These are phyloP conservation scores for Pythium oligandrum DNA, from an alignment of 352 stramenopile species.

Conservation along the genomic window DNA sequence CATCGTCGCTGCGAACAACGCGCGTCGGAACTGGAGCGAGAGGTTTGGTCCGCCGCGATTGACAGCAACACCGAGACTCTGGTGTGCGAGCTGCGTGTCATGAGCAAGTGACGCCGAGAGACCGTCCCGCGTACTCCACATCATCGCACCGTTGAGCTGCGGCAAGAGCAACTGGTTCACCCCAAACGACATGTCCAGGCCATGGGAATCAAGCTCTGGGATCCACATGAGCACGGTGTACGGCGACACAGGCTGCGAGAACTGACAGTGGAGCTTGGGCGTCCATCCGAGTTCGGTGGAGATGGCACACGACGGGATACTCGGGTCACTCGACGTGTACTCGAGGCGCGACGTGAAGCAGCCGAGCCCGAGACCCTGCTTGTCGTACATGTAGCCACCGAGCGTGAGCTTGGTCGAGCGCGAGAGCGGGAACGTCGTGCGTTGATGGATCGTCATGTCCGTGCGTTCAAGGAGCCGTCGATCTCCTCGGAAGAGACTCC, in stretches of 20 bases:
- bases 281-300: slow-evolving; percentile 72
- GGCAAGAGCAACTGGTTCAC: slow-evolving; percentile 60
- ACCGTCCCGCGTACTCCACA: slow-evolving; percentile 76
- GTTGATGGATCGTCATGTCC: slow-evolving; percentile 83
- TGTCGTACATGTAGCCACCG: slow-evolving; percentile 83
- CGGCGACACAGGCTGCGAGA: slow-evolving; percentile 68
- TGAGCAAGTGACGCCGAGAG: slow-evolving; percentile 60
- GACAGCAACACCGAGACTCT: slow-evolving; percentile 41
- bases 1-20: slow-evolving; percentile 26
- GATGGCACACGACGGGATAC: slow-evolving; percentile 49
- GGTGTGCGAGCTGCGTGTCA: slow-evolving; percentile 33
- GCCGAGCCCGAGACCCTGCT: slow-evolving; percentile 64
- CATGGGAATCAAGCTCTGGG: slow-evolving; percentile 64
- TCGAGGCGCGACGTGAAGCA: slow-evolving; percentile 59
- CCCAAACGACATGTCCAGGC: slow-evolving; percentile 65
- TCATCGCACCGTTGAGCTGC: slow-evolving; percentile 70
- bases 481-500: slow-evolving; percentile 39
- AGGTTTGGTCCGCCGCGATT: slow-evolving; percentile 44
- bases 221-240: slow-evolving; percentile 72
- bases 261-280: slow-evolving; percentile 68
- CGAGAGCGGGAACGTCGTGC: slow-evolving; percentile 58
- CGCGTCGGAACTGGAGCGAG: slow-evolving; percentile 47
- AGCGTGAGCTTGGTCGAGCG: slow-evolving; percentile 54
- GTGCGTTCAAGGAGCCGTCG: slow-evolving; percentile 45
- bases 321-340: slow-evolving; percentile 65